Percentiles rank a stretch among this genome's conserved stretches.
Evolutionary conservation across 768 basidiomycete species (phyloP).

Genomic region (Auriscalpium orientale): DNA sequence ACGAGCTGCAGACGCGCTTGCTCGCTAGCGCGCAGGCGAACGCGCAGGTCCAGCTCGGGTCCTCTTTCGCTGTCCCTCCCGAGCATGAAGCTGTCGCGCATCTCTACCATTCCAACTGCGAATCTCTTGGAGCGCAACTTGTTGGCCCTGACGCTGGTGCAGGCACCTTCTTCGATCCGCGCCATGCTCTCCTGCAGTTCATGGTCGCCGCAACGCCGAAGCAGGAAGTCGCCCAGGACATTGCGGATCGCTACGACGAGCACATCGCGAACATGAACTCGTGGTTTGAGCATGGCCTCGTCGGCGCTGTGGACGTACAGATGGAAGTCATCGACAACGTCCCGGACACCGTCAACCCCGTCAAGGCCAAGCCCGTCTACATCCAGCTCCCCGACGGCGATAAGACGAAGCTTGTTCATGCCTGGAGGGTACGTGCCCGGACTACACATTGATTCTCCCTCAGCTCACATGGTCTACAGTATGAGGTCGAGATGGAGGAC

Average conservation of each 20-base stretch:
- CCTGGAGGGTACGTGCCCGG: slow-evolving; percentile 58
- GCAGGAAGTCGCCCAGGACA: slow-evolving; percentile 37
- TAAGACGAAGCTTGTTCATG: slow-evolving; percentile 56
- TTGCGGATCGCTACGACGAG: slow-evolving; percentile 41
- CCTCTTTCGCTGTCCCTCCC: slow-evolving; percentile 20
- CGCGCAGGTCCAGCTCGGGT: slow-evolving; percentile 16
- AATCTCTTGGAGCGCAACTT: neutral
- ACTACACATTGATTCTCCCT: neutral
- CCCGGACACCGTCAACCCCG: slow-evolving; percentile 72
- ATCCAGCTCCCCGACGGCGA: slow-evolving; percentile 71
- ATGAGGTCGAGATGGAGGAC: slow-evolving; percentile 89
- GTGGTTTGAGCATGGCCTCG: slow-evolving; percentile 34
- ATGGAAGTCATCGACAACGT: slow-evolving; percentile 49
- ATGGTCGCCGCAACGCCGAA: slow-evolving; percentile 68
- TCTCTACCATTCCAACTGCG: slow-evolving; percentile 53
- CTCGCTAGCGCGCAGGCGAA: slow-evolving; percentile 18
- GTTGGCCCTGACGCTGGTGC: neutral
- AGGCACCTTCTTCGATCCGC: slow-evolving; percentile 25
- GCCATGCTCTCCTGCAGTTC: slow-evolving; percentile 66
- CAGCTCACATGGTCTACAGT: slow-evolving; percentile 29
- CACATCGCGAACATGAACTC: slow-evolving; percentile 45
- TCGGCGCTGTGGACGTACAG: slow-evolving; percentile 35
- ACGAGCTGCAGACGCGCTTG: slow-evolving; percentile 24
- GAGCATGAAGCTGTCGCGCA: slow-evolving; percentile 31
- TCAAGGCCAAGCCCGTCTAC: slow-evolving; percentile 74